These are phyloP conservation scores for Pichia thaimueangensis DNA, from an alignment of 805 yeast species.

Conservation along the genomic window DNA sequence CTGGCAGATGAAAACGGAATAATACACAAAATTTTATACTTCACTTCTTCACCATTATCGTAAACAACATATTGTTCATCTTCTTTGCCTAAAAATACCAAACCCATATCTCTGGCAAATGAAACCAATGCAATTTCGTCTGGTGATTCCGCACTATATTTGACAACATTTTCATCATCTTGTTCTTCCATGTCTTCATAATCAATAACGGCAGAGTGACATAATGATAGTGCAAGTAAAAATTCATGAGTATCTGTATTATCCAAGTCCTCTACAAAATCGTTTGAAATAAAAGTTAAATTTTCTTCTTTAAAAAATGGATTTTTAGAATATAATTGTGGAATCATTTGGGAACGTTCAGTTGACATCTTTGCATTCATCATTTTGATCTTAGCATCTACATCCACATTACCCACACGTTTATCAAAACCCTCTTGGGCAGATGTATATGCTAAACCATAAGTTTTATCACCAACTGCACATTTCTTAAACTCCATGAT, in stretches of 20 bases:
- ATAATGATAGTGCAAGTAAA: constrained; percentile 60
- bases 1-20: constrained; percentile 66
- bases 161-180: constrained; percentile 35
- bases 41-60: constrained; percentile 38
- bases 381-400: constrained; percentile 39
- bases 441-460: constrained; percentile 74
- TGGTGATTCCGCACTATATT: constrained; percentile 74
- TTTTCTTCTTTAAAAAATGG: constrained; percentile 41
- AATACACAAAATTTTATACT: constrained; percentile 46
- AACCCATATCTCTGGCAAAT: constrained; percentile 68
- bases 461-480: constrained; percentile 58
- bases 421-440: constrained; percentile 68
- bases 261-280: constrained; percentile 47
- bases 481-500: constrained; percentile 79
- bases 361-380: constrained; percentile 36
- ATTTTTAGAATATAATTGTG: constrained; percentile 29
- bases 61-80: constrained; percentile 41
- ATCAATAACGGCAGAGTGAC: constrained; percentile 58
- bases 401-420: constrained; percentile 52
- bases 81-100: constrained; percentile 49
- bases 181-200: constrained; percentile 4
- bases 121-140: constrained; percentile 80
- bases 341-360: constrained; percentile 45
- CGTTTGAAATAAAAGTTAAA: constrained; percentile 58
- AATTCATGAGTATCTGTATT: constrained; percentile 44